phyloP scores from a whole-genome alignment of 257 asterid species.

The Solanum pennellii region DNA sequence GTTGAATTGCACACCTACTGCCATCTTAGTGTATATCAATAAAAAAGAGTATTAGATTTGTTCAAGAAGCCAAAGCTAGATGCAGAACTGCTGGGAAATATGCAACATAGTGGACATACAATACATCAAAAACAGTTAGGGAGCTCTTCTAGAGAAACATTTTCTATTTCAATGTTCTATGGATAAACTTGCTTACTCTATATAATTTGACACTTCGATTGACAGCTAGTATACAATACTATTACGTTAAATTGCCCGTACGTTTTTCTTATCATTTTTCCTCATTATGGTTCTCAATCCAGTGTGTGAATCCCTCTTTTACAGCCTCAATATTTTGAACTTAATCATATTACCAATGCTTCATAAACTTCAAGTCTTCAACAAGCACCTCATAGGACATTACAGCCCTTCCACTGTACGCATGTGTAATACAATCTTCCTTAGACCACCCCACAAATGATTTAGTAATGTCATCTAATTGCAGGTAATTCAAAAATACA shows the following conservation, averaged over 20 bases:
- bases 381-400: background rate
- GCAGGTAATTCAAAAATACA: background rate
- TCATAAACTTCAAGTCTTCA: background rate
- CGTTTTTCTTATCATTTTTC: background rate
- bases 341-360: background rate
- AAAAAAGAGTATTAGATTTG: background rate
- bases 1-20: background rate
- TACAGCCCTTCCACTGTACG: background rate
- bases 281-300: background rate
- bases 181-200: background rate
- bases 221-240: background rate
- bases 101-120: background rate
- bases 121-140: background rate
- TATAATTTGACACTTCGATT: background rate
- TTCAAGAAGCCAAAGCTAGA: background rate
- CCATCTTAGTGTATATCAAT: background rate
- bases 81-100: background rate
- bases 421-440: background rate
- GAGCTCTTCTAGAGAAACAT: background rate
- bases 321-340: background rate
- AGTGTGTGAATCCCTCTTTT: background rate
- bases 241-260: background rate
- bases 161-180: background rate
- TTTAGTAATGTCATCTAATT: background rate
- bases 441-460: background rate